Base-by-base conservation (phyloP, 768 basidiomycete species). In the Solioccasus polychromus region DNA sequence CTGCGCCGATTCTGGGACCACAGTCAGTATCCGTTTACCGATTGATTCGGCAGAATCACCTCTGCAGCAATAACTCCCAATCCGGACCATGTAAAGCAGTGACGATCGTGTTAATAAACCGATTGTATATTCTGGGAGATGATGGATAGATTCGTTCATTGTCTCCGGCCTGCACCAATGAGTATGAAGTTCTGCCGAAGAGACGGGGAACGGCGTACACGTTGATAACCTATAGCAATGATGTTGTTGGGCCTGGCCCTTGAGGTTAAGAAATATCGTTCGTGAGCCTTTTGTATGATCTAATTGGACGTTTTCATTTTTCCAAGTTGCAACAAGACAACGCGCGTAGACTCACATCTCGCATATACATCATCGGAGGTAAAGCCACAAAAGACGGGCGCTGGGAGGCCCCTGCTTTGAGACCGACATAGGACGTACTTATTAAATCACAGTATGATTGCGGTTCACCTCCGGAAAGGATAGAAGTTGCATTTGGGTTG, bases 61-160 rank as follows among this genome's bases (percentile, higher is more conserved):
- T 74, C 35, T 75, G 65, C 2, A 89, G 67, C 11, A 92, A 67
- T 2, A 57, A 61, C 42, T 79, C 75, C 90, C 90, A 93, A 47
- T 83, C 79, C 1, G 73, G 70, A 1, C 73, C 71, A 50, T 83
- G 76, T 15, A 93, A 66, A 0, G 77, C 78, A 11, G 82, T 83
- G 25, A 88, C 68, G n/a, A 80, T 75, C 0, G 90, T 90, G 60
- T 92, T 93, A 14, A 87, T 71, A 52, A 80, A 82, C 45, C 70
- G 71, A 55, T 83, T 88, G 14, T 69, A 70, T 39, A 87, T 71
- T 8, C 73, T 74, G 11, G 68, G 54, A 20, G 75, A 63, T 20
- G 62, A 58, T 45, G 68, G 57, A 20, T 71, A 71, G 8, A 60
- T 58, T 59, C 71, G 75, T 38, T 71, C 71, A 26, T 64, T 60